A percentile compares a stretch with the other conserved stretches of the same genome.
Conservation (phyloP, 2,329 filamentous ascomycete genomes). For the Samsoniella hepiali region DNA sequence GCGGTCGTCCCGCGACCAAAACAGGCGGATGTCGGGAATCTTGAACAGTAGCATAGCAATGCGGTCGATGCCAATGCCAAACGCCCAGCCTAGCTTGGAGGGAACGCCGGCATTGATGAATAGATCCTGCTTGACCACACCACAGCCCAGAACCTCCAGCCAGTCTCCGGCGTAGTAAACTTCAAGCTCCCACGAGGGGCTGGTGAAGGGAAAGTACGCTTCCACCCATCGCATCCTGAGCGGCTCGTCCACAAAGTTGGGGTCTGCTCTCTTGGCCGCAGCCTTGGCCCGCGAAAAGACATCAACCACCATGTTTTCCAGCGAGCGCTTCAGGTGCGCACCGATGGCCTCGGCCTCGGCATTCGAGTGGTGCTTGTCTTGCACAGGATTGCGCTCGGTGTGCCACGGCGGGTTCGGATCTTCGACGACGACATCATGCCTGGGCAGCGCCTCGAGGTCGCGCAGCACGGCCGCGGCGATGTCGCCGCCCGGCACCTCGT, state of each 20-base stretch:
- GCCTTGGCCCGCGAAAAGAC: conserved; percentile 77
- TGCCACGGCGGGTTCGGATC: conserved; percentile 80
- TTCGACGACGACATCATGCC: conserved; percentile 72
- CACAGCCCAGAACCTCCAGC: conserved; percentile 94
- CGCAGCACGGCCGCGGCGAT: conserved; percentile 63
- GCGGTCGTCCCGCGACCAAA: conserved; percentile 83
- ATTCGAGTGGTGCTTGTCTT: conserved; percentile 64
- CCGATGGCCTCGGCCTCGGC: conserved; percentile 81
- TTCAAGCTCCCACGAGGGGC: conserved; percentile 92
- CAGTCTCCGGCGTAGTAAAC: conserved; percentile 93
- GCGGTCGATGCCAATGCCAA: conserved; percentile 88
- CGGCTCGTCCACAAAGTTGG: conserved; percentile 60
- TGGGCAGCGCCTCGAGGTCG: conserved; percentile 69
- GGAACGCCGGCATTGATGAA: conserved; percentile 74
- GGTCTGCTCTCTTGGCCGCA: conserved; percentile 54
- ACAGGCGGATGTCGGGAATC: conserved; percentile 92
- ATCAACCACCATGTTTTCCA: conserved; percentile 86
- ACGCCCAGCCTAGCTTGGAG: conserved; percentile 84
- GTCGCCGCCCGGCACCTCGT: conserved; percentile 53
- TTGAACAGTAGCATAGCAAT: conserved; percentile 97
- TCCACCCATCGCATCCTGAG: conserved; percentile 91
- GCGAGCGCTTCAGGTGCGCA: conserved; percentile 79
- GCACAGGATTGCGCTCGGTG: conserved; percentile 76
- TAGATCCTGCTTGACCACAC: conserved; percentile 80
- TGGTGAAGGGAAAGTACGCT: conserved; percentile 96